A percentile compares a stretch with the other conserved stretches of the same genome.
Conservation (phyloP, 2,329 filamentous ascomycete species). For the Penicillium thymicola region DNA sequence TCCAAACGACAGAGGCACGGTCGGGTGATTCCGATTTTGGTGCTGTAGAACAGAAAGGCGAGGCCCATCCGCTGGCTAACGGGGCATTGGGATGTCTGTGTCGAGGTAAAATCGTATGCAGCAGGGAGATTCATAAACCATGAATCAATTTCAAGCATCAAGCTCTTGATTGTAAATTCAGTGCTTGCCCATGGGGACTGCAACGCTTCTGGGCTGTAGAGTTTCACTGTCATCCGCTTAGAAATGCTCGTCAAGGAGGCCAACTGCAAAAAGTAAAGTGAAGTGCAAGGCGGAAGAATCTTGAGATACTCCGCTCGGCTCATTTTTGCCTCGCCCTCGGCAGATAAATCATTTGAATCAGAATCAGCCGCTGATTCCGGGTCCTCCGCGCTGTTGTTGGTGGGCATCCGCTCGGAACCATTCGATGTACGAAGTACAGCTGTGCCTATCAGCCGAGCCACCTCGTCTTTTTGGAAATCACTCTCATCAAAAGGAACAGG, state of each 20-base stretch:
- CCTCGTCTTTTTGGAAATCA: slow-evolving; percentile 36
- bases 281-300: slow-evolving; percentile 35
- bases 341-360: slow-evolving; percentile 17
- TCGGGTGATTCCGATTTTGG: slow-evolving; percentile 42
- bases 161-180: slow-evolving; percentile 38
- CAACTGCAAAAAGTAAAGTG: slow-evolving; percentile 42
- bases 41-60: slow-evolving; percentile 44
- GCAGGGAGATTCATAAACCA: slow-evolving; percentile 42
- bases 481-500: slow-evolving; percentile 42
- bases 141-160: slow-evolving; percentile 38
- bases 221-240: slow-evolving; percentile 37
- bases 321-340: slow-evolving; percentile 17
- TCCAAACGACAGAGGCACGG: slow-evolving; percentile 44
- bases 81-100: slow-evolving; percentile 35
- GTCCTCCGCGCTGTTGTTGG: slow-evolving; percentile 22
- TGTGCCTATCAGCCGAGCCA: slow-evolving; percentile 25
- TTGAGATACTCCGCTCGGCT: slow-evolving; percentile 36
- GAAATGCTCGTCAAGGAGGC: slow-evolving; percentile 37
- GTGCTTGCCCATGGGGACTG: slow-evolving; percentile 38
- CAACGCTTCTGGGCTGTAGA: slow-evolving; percentile 40
- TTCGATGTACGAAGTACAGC: slow-evolving; percentile 20
- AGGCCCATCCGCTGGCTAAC: slow-evolving; percentile 38
- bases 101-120: slow-evolving; percentile 41
- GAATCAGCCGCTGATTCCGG: slow-evolving; percentile 20
- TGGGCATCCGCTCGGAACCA: slow-evolving; percentile 21